These are phyloP conservation scores for Xerocomellus intermedius DNA, from an alignment of 768 basidiomycete genomes.

Conservation along the genomic window DNA sequence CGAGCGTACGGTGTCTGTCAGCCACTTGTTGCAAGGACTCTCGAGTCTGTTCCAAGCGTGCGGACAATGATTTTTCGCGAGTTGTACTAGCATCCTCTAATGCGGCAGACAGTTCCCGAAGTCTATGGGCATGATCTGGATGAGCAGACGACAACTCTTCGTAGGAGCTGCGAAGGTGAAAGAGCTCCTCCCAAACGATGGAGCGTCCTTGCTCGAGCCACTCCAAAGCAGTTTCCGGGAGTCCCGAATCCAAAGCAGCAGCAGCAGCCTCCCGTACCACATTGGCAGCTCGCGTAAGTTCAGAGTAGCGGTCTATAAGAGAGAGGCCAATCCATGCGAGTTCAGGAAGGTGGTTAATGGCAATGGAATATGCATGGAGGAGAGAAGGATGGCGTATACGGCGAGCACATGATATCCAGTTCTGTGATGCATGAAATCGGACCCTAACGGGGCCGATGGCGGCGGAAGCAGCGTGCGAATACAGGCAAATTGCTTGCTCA, in stretches of 20 bases:
- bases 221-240: background rate
- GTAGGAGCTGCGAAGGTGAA: background rate
- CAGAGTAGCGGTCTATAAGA: too few species aligned
- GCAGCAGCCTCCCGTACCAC: background rate
- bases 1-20: too few species aligned
- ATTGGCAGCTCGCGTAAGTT: background rate
- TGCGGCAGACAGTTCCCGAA: background rate
- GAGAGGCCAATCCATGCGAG: too few species aligned
- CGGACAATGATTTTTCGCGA: background rate
- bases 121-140: background rate
- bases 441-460: too few species aligned
- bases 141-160: background rate
- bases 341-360: too few species aligned
- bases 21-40: too few species aligned
- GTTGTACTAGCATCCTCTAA: background rate
- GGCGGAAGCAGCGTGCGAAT: too few species aligned
- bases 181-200: background rate
- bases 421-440: too few species aligned
- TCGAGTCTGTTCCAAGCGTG: background rate
- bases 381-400: too few species aligned
- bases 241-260: background rate
- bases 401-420: too few species aligned
- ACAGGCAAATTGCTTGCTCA: background rate
- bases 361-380: too few species aligned
- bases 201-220: conserved; percentile 14